Evolutionary conservation across 192 early-diverging fungal species (phyloP).

Genomic region (Polychytrium aggregatum): DNA sequence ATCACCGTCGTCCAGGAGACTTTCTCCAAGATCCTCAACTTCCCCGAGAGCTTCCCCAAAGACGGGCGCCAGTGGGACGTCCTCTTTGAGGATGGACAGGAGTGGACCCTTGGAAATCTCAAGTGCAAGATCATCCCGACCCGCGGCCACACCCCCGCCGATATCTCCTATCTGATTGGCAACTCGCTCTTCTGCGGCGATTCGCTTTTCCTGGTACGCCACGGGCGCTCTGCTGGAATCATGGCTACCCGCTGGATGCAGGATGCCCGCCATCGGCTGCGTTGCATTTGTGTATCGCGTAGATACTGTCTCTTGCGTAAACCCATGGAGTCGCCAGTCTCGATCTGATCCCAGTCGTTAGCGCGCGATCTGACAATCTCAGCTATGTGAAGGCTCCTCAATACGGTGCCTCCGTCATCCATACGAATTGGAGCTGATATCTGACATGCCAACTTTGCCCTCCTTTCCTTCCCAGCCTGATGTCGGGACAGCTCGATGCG

Average conservation of each 20-base stretch:
- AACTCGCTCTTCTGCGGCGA: slow-evolving; percentile 15
- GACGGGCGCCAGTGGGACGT: slow-evolving; percentile 15
- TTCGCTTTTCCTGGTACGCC: slow-evolving; percentile 11
- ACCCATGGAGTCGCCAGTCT: no score
- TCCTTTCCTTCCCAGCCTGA: slow-evolving; percentile 9
- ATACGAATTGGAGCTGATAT: no score
- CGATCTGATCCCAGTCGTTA: no score
- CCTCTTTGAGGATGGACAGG: slow-evolving; percentile 8
- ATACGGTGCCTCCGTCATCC: no score
- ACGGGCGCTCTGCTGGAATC: no score
- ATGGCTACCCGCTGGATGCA: no score
- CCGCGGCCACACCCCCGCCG: slow-evolving; percentile 24
- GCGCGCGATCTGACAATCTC: no score
- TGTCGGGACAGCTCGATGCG: slow-evolving; percentile 18
- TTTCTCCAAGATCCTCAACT: slow-evolving; percentile 5
- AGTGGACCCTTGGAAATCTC: slow-evolving; percentile 5
- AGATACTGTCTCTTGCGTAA: no score
- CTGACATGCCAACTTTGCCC: no score
- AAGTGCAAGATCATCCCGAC: neutral
- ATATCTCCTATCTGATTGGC: slow-evolving; percentile 11
- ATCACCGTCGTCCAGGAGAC: slow-evolving; percentile 13
- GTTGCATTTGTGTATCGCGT: no score
- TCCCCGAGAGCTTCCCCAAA: slow-evolving; percentile 1
- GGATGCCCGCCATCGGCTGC: no score
- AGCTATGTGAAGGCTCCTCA: no score